phyloP scores from a whole-genome alignment of 2,329 filamentous ascomycete species.

The Cladosporium sp. region DNA sequence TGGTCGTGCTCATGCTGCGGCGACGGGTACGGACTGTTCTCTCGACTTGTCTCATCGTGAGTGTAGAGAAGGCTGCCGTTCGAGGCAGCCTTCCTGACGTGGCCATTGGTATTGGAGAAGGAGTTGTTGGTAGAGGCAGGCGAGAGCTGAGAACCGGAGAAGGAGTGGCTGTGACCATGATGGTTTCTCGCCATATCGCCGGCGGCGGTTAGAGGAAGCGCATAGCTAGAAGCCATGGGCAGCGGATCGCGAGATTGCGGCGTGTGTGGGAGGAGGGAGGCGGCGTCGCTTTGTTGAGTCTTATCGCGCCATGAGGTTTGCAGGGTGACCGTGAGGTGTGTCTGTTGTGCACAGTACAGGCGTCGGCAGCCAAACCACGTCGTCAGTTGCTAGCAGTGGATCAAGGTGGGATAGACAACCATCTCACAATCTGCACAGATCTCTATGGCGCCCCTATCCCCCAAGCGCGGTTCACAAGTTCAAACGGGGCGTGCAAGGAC shows the following conservation, averaged over 20 bases:
- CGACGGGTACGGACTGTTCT: conserved; percentile 23
- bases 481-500: background rate
- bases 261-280: background rate
- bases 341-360: conserved; percentile 16
- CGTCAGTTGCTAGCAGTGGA: conserved; percentile 7
- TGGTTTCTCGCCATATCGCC: conserved; percentile 22
- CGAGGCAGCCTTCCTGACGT: conserved; percentile 18
- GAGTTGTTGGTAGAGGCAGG: conserved; percentile 16
- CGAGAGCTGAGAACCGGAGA: conserved; percentile 15
- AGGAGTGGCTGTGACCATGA: conserved; percentile 27
- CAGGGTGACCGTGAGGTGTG: conserved; percentile 18
- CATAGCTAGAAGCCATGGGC: conserved; percentile 42
- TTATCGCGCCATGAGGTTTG: conserved; percentile 10
- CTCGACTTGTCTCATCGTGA: conserved; percentile 25
- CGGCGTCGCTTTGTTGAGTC: background rate
- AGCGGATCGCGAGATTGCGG: background rate
- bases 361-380: background rate
- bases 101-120: conserved; percentile 13
- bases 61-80: conserved; percentile 22
- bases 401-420: conserved; percentile 9
- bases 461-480: conserved; percentile 6
- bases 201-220: conserved; percentile 30
- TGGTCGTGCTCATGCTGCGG: conserved; percentile 16
- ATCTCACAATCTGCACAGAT: conserved; percentile 7
- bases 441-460: conserved; percentile 6